Conservation (phyloP, 305 asterid genomes). For the Solanum hybrid region DNA sequence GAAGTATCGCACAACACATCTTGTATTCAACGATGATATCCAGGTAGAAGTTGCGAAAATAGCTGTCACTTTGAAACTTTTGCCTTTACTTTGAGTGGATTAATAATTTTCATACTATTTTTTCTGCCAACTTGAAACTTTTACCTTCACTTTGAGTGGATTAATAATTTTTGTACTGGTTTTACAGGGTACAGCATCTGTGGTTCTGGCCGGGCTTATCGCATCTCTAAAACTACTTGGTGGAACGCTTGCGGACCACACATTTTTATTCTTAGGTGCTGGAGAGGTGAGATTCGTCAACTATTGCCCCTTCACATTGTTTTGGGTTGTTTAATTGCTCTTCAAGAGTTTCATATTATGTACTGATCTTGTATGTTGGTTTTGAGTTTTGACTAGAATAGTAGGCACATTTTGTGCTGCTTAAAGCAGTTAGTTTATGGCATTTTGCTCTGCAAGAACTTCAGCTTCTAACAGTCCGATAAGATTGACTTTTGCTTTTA, state of each 20-base stretch:
- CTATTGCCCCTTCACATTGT: not conserved
- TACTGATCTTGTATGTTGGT: not conserved
- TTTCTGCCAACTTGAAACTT: not conserved
- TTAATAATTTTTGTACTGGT: not conserved
- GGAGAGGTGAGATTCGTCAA: slow-evolving; percentile 65
- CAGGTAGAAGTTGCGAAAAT: slow-evolving; percentile 36
- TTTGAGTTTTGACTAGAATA: not conserved
- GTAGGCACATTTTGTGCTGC: not conserved
- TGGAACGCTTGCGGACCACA: slow-evolving; percentile 74
- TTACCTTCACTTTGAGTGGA: not conserved
- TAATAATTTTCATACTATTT: not conserved
- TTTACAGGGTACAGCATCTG: slow-evolving; percentile 92
- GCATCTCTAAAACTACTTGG: slow-evolving; percentile 64
- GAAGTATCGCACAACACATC: slow-evolving; percentile 80
- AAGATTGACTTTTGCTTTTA: not conserved
- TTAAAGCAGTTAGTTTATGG: not conserved
- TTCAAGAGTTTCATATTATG: not conserved
- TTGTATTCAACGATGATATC: slow-evolving; percentile 92
- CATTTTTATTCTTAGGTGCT: slow-evolving; percentile 97
- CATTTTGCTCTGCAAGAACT: not conserved
- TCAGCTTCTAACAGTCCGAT: not conserved
- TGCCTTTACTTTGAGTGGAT: not conserved
- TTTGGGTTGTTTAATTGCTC: not conserved
- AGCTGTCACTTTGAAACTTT: not conserved
- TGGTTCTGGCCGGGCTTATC: slow-evolving; percentile 82